These are phyloP conservation scores for Flagelloscypha sp. DNA, from an alignment of 768 basidiomycete species.

Conservation along the genomic window DNA sequence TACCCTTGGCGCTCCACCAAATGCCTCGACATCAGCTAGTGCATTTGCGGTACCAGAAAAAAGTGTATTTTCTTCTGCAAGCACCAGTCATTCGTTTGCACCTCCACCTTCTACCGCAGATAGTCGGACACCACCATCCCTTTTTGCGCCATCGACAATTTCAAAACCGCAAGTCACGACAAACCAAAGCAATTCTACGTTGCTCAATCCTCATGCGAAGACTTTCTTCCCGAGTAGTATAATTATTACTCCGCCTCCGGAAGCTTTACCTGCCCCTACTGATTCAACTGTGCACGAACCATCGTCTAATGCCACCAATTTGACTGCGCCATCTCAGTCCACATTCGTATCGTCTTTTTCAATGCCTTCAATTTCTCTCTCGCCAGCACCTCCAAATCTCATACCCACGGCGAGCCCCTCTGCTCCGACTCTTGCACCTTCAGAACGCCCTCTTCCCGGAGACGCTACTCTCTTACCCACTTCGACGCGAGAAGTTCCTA, in stretches of 20 bases:
- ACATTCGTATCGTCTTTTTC: constrained; percentile 35
- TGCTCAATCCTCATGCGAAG: too few relatives aligned
- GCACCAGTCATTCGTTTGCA: constrained; percentile 13
- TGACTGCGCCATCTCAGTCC: constrained; percentile 17
- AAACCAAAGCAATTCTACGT: too few relatives aligned
- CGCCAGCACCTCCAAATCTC: constrained; percentile 20
- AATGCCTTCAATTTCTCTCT: constrained; percentile 28
- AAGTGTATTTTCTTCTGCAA: constrained; percentile 5
- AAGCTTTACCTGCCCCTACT: constrained; percentile 13
- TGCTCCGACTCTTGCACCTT: constrained; percentile 23
- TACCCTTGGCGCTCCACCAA: too few relatives aligned
- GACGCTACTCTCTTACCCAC: constrained; percentile 41
- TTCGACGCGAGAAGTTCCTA: neutral
- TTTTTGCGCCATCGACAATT: constrained; percentile 13
- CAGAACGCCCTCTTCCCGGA: constrained; percentile 21
- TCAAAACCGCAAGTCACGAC: too few relatives aligned
- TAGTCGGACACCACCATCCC: constrained; percentile 7
- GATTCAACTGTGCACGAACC: constrained; percentile 30
- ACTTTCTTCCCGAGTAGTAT: too few relatives aligned
- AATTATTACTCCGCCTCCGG: too few relatives aligned
- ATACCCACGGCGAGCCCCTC: too few relatives aligned
- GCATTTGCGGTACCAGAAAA: too few relatives aligned
- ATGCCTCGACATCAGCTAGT: too few relatives aligned
- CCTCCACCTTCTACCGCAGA: constrained; percentile 4
- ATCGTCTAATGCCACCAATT: constrained; percentile 6